Evolutionary conservation across 768 basidiomycete species (phyloP).

Genomic region (Amyloporia xantha): DNA sequence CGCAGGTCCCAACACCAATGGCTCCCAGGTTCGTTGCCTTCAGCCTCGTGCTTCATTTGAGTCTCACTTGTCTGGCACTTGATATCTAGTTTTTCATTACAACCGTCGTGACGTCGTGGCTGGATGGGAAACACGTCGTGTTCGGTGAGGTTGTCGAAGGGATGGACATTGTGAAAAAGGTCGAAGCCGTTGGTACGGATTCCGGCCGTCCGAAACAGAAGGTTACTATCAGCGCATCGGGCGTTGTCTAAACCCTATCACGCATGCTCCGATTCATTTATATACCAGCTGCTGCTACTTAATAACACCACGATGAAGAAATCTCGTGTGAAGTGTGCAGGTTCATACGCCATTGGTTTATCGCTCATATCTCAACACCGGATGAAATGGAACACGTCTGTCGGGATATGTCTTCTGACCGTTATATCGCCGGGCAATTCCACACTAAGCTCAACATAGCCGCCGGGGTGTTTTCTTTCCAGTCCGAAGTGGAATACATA

Average conservation of each 20-base stretch:
- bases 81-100: constrained; percentile 67
- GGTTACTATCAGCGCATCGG: constrained; percentile 20
- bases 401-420: too few relatives aligned
- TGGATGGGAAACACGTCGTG: constrained; percentile 63
- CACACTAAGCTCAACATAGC: too few relatives aligned
- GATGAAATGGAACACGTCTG: too few relatives aligned
- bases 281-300: neutral
- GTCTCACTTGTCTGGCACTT: neutral
- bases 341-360: too few relatives aligned
- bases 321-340: too few relatives aligned
- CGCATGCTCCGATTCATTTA: neutral
- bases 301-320: too few relatives aligned
- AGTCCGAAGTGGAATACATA: too few relatives aligned
- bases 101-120: constrained; percentile 63
- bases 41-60: neutral
- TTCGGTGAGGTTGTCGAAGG: constrained; percentile 66
- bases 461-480: too few relatives aligned
- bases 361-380: too few relatives aligned
- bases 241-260: constrained; percentile 9
- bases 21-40: constrained; percentile 51
- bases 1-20: constrained; percentile 75
- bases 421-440: too few relatives aligned
- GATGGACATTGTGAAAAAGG: constrained; percentile 54
- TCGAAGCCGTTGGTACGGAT: constrained; percentile 37
- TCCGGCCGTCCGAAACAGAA: constrained; percentile 20